phyloP scores from a whole-genome alignment of 495 filamentous ascomycete genomes.

The Penicillium flavigenum region DNA sequence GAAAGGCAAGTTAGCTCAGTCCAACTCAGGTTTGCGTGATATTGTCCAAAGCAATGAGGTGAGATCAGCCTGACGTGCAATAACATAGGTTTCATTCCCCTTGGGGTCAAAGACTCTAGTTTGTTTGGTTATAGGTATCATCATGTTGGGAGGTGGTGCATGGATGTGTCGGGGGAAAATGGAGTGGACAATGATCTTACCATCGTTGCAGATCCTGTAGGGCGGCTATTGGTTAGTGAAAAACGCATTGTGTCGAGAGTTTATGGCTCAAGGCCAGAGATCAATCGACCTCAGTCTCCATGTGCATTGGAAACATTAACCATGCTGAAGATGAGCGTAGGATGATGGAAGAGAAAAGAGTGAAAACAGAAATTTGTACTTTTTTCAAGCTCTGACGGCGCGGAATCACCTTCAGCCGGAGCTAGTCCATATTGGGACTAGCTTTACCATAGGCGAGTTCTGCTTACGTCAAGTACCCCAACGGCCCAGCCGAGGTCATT shows the following conservation, averaged over 20 bases:
- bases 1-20: constrained; percentile 31
- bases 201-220: constrained; percentile 13
- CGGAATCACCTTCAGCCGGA: constrained; percentile 15
- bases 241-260: not conserved
- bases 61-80: constrained; percentile 99
- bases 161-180: constrained; percentile 13
- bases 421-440: constrained; percentile 9
- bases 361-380: constrained; percentile 23
- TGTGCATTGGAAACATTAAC: constrained; percentile 22
- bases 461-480: constrained; percentile 5
- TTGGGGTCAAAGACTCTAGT: constrained; percentile 99
- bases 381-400: constrained; percentile 27
- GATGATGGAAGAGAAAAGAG: constrained; percentile 20
- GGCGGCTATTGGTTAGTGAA: not conserved
- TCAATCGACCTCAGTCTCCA: not conserved
- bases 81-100: constrained; percentile 86
- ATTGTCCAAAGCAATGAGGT: constrained; percentile 19
- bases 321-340: constrained; percentile 20
- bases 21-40: constrained; percentile 18
- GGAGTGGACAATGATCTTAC: constrained; percentile 19
- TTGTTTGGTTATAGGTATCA: constrained; percentile 84
- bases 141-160: constrained; percentile 45
- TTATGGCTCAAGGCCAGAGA: constrained; percentile 2
- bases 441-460: constrained; percentile 3
- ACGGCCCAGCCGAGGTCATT: not conserved